Conservation (phyloP, 495 filamentous ascomycete genomes). For the Aspergillus wentii region DNA sequence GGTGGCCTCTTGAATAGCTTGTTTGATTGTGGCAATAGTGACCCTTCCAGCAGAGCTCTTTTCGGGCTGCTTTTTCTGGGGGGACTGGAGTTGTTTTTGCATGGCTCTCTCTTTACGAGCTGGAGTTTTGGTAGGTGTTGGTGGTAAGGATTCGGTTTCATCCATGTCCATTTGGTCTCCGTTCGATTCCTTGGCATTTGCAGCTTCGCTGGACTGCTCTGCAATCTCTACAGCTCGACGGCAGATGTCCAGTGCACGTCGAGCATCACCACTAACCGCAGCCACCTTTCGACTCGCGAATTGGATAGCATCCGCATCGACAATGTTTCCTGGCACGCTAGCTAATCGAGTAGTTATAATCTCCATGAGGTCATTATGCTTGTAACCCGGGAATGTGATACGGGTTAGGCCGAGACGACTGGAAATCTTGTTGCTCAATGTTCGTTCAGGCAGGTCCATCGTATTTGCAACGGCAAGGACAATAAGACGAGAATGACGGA, state of each 20-base stretch:
- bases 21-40: constrained; percentile 87
- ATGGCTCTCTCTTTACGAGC: constrained; percentile 26
- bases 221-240: constrained; percentile 93
- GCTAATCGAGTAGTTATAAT: constrained; percentile 89
- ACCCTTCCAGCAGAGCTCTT: constrained; percentile 50
- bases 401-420: constrained; percentile 82
- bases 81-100: constrained; percentile 8
- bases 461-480: constrained; percentile 98
- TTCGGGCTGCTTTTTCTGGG: constrained; percentile 17
- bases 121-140: constrained; percentile 43
- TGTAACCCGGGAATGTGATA: constrained; percentile 97
- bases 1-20: constrained; percentile 92
- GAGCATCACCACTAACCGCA: constrained; percentile 89
- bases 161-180: constrained; percentile 14
- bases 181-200: constrained; percentile 16
- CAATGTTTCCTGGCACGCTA: constrained; percentile 82
- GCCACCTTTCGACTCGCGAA: constrained; percentile 97
- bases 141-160: constrained; percentile 31
- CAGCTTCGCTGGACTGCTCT: constrained; percentile 59
- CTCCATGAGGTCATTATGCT: constrained; percentile 94
- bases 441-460: constrained; percentile 97
- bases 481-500: constrained; percentile 85
- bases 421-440: constrained; percentile 95
- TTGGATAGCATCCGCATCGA: constrained; percentile 90
- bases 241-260: constrained; percentile 92